A percentile compares a stretch with the other conserved stretches of the same genome.
These are phyloP conservation scores for Gyromitra esculenta DNA, from an alignment of 2,329 filamentous ascomycete species.

Conservation along the genomic window DNA sequence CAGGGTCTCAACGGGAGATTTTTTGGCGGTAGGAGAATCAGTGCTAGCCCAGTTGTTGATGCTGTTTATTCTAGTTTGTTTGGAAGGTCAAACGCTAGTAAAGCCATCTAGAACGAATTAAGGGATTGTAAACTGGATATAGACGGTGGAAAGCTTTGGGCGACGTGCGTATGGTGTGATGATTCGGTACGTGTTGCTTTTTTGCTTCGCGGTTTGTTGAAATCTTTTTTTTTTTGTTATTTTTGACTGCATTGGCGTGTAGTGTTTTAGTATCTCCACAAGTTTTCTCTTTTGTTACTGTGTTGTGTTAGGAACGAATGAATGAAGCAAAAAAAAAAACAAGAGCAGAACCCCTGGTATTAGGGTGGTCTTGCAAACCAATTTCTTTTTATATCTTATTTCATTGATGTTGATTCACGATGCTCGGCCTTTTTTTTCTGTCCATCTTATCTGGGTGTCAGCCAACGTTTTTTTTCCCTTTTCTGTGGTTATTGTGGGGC, in stretches of 20 bases:
- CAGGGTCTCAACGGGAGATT: constrained; percentile 96
- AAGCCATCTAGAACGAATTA: constrained; percentile 71
- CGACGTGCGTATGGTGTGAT: neutral
- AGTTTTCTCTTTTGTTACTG: constrained; percentile 5
- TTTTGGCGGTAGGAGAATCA: constrained; percentile 92
- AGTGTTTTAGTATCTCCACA: constrained; percentile 39
- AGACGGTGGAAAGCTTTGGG: neutral
- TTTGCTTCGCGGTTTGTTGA: constrained; percentile 44
- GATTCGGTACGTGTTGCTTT: constrained; percentile 50
- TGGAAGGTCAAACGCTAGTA: constrained; percentile 72
- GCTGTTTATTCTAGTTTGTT: constrained; percentile 98
- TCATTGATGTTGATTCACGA: constrained; percentile 12
- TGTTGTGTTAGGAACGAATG: constrained; percentile 24
- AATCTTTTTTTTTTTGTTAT: constrained; percentile 27
- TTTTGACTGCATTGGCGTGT: constrained; percentile 44
- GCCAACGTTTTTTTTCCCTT: constrained; percentile 14
- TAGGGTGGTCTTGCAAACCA: neutral
- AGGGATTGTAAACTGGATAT: neutral
- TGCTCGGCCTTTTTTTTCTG: neutral
- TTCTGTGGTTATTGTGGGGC: constrained; percentile 40
- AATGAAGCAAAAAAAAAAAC: constrained; percentile 32
- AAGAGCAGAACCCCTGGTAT: neutral
- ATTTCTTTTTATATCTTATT: constrained; percentile 20
- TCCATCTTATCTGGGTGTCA: constrained; percentile 10
- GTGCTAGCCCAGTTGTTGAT: constrained; percentile 94